These are phyloP conservation scores for Coemansia sp. DNA, from an alignment of 192 early-diverging fungal genomes.

Conservation along the genomic window DNA sequence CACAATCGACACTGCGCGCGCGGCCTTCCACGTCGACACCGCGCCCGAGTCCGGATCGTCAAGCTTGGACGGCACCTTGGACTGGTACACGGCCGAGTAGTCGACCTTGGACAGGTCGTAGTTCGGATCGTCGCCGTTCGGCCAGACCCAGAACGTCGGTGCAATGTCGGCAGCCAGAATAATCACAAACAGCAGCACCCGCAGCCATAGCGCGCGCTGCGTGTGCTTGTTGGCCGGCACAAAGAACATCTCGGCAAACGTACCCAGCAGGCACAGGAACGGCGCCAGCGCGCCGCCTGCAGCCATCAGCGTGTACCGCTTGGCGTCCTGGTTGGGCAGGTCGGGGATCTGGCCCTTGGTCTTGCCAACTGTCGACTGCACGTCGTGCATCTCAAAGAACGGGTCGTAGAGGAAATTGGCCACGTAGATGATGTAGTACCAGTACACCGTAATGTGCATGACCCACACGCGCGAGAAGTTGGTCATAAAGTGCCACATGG, in stretches of 20 bases:
- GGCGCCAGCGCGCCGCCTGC: conserved; percentile 67
- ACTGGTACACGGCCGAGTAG: conserved; percentile 31
- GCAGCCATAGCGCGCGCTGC: conserved; percentile 55
- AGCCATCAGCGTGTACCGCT: conserved; percentile 63
- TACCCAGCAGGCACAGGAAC: conserved; percentile 61
- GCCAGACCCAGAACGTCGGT: conserved; percentile 60
- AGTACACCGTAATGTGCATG: conserved; percentile 73
- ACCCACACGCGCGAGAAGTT: conserved; percentile 87
- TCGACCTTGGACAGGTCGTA: conserved; percentile 37
- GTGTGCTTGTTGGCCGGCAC: conserved; percentile 59
- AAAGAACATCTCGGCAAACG: conserved; percentile 67
- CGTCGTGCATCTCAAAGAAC: conserved; percentile 48
- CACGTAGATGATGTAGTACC: conserved; percentile 74
- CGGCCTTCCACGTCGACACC: conserved; percentile 42
- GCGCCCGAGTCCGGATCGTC: conserved; percentile 12
- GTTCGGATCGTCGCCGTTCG: conserved; percentile 46
- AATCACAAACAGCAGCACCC: conserved; percentile 54
- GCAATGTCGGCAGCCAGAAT: conserved; percentile 60
- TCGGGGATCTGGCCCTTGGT: conserved; percentile 20
- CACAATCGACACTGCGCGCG: conserved; percentile 59
- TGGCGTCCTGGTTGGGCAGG: conserved; percentile 44
- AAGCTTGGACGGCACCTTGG: conserved; percentile 21
- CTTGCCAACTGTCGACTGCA: conserved; percentile 46
- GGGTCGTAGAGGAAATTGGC: conserved; percentile 64
- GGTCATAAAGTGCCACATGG: conserved; percentile 75